Evolutionary conservation across 1,139 yeast species (phyloP), one percentile per base, ranked within the genome.

Genomic region (Nakaseomyces nivariensis): DNA sequence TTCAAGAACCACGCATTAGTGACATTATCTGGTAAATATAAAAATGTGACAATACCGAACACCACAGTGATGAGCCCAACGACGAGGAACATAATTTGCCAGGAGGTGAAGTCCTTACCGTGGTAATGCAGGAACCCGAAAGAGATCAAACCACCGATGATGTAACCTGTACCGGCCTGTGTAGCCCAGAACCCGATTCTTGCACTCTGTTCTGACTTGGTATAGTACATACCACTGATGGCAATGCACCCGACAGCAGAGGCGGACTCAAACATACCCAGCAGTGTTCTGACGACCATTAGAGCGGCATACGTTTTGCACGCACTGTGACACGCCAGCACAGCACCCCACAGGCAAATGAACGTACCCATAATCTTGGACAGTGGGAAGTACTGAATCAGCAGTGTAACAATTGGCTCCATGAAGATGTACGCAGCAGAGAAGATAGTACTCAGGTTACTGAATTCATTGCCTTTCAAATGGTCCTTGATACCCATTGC

Each of bases 401-500:
- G 59, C 56, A 70, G 73, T 51, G 76, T 73, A 22, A 76, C 74
- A 10, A 83, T 76, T 24, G 78, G 72, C 46, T 78, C 78, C 36
- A 85, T 83, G 52, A 75, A 68, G 47, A 78, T 78, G 54, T 77
- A 78, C 41, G 75, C 67, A 4, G 73, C 76, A 48, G 72, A 70
- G 61, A 82, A 81, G 33, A 79, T 73, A 1, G 86, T 79, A n/a
- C 81, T 78, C 48, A 78, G 67, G 77, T 85, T 79, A 32, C 73
- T 69, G 57, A 72, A 75, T 48, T 73, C 70, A 45, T 69, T 62
- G 5, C 73, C 73, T 9, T 61, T 56, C 49, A 73, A 56, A 52
- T 74, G 70, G 1, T 66, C 59, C 52, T 70, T 71, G 51, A 82
- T 69, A 1, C 85, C 86, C 69, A 78, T 67, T 1, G 74, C 71